phyloP scores from a whole-genome alignment of 2,329 filamentous ascomycete species.

The Colletotrichum brevisporum region DNA sequence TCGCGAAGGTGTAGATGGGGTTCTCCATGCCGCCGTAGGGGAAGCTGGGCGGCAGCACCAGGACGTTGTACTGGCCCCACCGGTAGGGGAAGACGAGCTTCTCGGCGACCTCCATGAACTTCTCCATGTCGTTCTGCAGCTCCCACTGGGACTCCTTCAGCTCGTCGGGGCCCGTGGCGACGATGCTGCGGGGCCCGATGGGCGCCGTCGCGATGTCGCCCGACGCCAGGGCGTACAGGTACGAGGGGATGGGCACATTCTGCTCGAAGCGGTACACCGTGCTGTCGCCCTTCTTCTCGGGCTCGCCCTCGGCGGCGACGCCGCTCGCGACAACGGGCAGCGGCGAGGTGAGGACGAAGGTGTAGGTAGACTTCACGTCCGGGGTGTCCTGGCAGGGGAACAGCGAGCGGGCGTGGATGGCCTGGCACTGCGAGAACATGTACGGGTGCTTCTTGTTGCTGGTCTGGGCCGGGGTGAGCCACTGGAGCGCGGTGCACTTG shows the following conservation, averaged over 20 bases:
- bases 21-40: slow-evolving; percentile 95
- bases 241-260: slow-evolving; percentile 91
- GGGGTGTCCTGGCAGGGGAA: slow-evolving; percentile 99
- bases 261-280: slow-evolving; percentile 90
- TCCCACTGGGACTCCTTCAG: slow-evolving; percentile 90
- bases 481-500: slow-evolving; percentile 92
- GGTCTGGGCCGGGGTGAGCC: slow-evolving; percentile 93
- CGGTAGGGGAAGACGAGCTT: slow-evolving; percentile 86
- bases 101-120: slow-evolving; percentile 90
- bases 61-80: slow-evolving; percentile 96
- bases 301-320: slow-evolving; percentile 65
- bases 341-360: slow-evolving; percentile 88
- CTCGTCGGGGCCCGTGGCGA: slow-evolving; percentile 91
- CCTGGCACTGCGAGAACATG: slow-evolving; percentile 98
- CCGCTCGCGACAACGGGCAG: slow-evolving; percentile 95
- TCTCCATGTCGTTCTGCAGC: slow-evolving; percentile 90
- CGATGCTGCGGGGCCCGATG: slow-evolving; percentile 87
- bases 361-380: slow-evolving; percentile 95
- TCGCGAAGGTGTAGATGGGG: slow-evolving; percentile 94
- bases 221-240: slow-evolving; percentile 92
- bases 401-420: slow-evolving; percentile 92
- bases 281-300: slow-evolving; percentile 67
- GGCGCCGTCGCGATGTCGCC: slow-evolving; percentile 89
- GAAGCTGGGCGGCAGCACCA: slow-evolving; percentile 91
- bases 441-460: slow-evolving; percentile 97